phyloP scores from a whole-genome alignment of 768 basidiomycete species.

The Sporobolomyces phaffii region DNA sequence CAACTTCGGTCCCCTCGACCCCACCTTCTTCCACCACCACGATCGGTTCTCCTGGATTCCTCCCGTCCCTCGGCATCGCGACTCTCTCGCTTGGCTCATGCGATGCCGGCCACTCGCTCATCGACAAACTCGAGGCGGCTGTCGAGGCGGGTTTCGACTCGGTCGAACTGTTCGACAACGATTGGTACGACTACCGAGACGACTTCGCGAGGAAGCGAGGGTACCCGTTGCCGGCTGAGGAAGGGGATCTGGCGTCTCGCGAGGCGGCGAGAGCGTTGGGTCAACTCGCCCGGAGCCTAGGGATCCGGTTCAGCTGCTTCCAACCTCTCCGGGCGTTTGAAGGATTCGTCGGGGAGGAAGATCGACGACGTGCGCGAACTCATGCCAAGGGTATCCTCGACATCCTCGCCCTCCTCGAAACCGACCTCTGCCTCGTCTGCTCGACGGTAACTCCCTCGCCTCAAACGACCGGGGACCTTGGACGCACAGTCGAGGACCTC shows the following conservation, averaged over 20 bases:
- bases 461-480: constrained; percentile 37
- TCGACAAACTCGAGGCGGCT: constrained; percentile 44
- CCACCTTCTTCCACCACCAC: not conserved
- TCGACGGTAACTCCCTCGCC: constrained; percentile 45
- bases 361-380: constrained; percentile 43
- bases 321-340: constrained; percentile 50
- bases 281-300: constrained; percentile 11
- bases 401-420: constrained; percentile 45
- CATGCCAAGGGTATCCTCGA: constrained; percentile 46
- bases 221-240: constrained; percentile 38
- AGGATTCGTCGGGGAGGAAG: constrained; percentile 44
- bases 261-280: constrained; percentile 43
- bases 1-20: constrained; percentile 1
- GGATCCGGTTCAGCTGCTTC: constrained; percentile 45
- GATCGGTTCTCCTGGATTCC: too few relatives aligned
- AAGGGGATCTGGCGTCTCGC: constrained; percentile 35
- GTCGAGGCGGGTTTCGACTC: constrained; percentile 36
- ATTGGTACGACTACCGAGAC: constrained; percentile 44
- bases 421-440: constrained; percentile 48
- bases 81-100: constrained; percentile 41
- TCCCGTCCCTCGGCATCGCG: constrained; percentile 33
- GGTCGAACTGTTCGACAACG: constrained; percentile 47
- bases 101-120: constrained; percentile 44
- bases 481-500: constrained; percentile 43
- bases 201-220: constrained; percentile 43